These are phyloP conservation scores for Telopea speciosissima DNA, from an alignment of 177 flowering plant genomes.

Conservation along the genomic window DNA sequence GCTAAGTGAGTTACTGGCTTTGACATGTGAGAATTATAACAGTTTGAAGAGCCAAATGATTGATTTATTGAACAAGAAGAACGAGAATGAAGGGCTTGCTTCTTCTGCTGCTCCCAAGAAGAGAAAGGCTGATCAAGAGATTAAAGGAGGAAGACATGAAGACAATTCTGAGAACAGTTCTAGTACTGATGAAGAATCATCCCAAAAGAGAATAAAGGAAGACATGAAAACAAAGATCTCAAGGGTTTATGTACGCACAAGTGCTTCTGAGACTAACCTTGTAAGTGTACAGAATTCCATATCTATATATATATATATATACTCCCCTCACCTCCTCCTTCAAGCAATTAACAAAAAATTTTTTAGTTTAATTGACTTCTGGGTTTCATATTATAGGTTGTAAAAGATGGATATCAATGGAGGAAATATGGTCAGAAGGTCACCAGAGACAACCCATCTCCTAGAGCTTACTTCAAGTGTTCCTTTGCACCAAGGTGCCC, in stretches of 20 bases:
- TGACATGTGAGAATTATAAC: conserved; percentile 28
- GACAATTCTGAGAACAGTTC: conserved; percentile 19
- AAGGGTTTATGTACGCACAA: conserved; percentile 11
- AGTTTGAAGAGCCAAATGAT: conserved; percentile 22
- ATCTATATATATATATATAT: no score
- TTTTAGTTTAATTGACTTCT: no score
- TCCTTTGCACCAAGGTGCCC: conserved; percentile 35
- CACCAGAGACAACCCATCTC: conserved; percentile 33
- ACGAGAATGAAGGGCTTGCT: background rate
- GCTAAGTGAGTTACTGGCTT: conserved; percentile 22
- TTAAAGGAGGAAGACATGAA: no score
- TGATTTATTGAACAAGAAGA: conserved; percentile 17
- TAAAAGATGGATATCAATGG: conserved; percentile 41
- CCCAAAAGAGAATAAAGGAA: conserved; percentile 19
- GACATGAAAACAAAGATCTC: conserved; percentile 19
- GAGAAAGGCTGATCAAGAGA: conserved; percentile 23
- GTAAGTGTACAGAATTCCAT: conserved; percentile 16
- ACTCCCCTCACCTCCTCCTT: background rate
- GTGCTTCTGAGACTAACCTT: conserved; percentile 21
- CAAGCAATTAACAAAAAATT: no score
- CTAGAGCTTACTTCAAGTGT: conserved; percentile 36
- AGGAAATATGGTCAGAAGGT: conserved; percentile 39
- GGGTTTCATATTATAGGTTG: conserved; percentile 6
- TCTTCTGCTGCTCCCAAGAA: conserved; percentile 1
- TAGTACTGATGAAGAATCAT: conserved; percentile 26